Evolutionary conservation across 805 yeast species (phyloP), one percentile per base, ranked within the genome.

Genomic region (Monosporozyma unispora): DNA sequence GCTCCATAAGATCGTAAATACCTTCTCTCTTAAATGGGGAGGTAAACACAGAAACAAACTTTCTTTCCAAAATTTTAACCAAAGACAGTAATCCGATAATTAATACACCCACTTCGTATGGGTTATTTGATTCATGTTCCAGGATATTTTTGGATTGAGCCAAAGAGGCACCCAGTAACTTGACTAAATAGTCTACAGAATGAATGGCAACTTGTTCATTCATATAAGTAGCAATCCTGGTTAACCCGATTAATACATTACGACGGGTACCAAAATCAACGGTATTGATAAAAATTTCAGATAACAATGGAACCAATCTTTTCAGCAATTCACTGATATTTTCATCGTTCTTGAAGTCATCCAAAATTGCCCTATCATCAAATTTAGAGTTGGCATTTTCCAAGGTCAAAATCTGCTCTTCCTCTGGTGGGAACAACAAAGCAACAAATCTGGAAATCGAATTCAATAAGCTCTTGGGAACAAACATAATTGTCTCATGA

Each of bases 401-500:
- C 10, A 23, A n/a, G 4, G 74, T 61, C 43, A 66, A 42, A 45
- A 54, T 42, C 27, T 52, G 58, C 48, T 56, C 59, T 14, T 54
- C 52, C 43, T 62, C 70, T 10, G 64, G 62, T 0, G 96, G 95
- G 18, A 87, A 63, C 2, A 86, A 54, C 29, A 76, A 70, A 2
- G 79, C 75, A 5, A 84, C 67, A 45, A 87, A 69, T 39, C 76
- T 73, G 18, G 87, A 65, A 18, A 82, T 70, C 12, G 78, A 70
- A 1, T 76, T 55, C 18, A 84, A 63, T 27, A 85, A 61, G n/a
- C 81, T 84, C 55, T 81, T 83, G 0, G 91, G 89, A 2, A 81
- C 77, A 48, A 82, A 78, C 80, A 87, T 82, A 38, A 88, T 64
- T 0, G 87, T 78, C 58, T 86, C 95, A 44, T 83, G 77, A 4